Base-by-base conservation (phyloP, 169 alveolate species). In the Eimeria maxima region DNA sequence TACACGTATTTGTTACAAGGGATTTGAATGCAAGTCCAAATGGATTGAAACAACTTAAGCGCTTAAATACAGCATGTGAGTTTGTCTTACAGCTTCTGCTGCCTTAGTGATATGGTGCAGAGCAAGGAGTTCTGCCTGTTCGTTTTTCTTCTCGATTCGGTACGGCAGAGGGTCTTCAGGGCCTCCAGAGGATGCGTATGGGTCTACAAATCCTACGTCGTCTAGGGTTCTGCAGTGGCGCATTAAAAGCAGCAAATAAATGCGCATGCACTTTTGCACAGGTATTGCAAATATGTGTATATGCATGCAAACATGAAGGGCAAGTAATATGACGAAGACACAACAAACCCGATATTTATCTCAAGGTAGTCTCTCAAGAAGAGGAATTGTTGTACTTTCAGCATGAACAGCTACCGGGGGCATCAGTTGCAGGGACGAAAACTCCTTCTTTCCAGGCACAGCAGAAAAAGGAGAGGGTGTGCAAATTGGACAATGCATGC, bases 81-180 rank as follows among this genome's bases (percentile, higher is more conserved):
- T 60, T 60, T 20, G 27, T 33, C 83, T 0, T 38, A 71, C 83
- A 27, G 83, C 47, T 38, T 71, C 53, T 4, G 87, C 87, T 24
- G 87, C 55, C n/a, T 76, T 13, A 0, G 55, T 33, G n/a, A 76
- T 76, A 16, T 76, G 55, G 29, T 45, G 87, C 20, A 76, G 60
- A 11, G 87, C 87, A 5, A 76, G 33, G 20, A 76, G 87, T 47
- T 76, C 87, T 14, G 87, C 20, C 20, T 76, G 87, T 47, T 76
- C 87, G 20, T 8, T 11, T 4, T 8, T 11, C 4, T 29, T 47
- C 6, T 47, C 87, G 44, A 42, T 3, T 11, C 33, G 63, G 42
- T 42, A 76, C 8, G 87, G 63, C 55, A 42, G 24, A 4, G 87
- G 60, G 65, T 27, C 65, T 24, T 76, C 60, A 24, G 55, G 87